These are phyloP conservation scores for Diddensiella transvaalensis DNA, from an alignment of 805 yeast species.

Conservation along the genomic window DNA sequence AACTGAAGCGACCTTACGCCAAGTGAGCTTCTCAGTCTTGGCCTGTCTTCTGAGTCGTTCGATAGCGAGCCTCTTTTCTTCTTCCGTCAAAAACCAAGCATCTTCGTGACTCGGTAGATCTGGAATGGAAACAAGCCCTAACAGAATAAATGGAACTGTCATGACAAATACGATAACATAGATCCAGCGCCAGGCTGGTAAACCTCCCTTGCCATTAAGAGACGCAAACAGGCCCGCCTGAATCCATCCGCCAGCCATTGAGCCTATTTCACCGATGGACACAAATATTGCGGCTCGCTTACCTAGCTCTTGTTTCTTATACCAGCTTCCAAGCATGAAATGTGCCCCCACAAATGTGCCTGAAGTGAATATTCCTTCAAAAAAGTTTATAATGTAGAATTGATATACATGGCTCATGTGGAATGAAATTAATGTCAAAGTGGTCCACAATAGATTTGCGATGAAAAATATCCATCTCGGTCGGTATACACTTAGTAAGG, in stretches of 20 bases:
- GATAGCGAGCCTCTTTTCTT: slow-evolving; percentile 27
- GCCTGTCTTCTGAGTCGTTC: slow-evolving; percentile 3
- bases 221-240: slow-evolving; percentile 49
- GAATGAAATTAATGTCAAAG: slow-evolving; percentile 23
- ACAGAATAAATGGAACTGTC: slow-evolving; percentile 37
- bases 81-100: slow-evolving; percentile 27
- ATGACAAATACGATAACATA: slow-evolving; percentile 58
- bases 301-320: slow-evolving; percentile 39
- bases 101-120: slow-evolving; percentile 44
- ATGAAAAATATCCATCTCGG: slow-evolving; percentile 23
- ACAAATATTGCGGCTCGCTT: slow-evolving; percentile 33
- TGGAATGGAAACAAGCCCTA: slow-evolving; percentile 45
- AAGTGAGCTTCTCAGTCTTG: slow-evolving; percentile 6
- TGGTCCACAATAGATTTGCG: slow-evolving; percentile 29
- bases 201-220: slow-evolving; percentile 42
- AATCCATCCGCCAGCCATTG: slow-evolving; percentile 25
- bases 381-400: slow-evolving; percentile 29
- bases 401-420: slow-evolving; percentile 24
- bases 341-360: slow-evolving; percentile 30
- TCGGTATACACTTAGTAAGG: slow-evolving; percentile 9
- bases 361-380: slow-evolving; percentile 32
- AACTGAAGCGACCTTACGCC: neutral
- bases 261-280: slow-evolving; percentile 2
- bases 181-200: slow-evolving; percentile 61
- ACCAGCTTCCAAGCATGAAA: slow-evolving; percentile 31